Base-by-base conservation (phyloP, 768 basidiomycete species). In the Leccinum imitatum region DNA sequence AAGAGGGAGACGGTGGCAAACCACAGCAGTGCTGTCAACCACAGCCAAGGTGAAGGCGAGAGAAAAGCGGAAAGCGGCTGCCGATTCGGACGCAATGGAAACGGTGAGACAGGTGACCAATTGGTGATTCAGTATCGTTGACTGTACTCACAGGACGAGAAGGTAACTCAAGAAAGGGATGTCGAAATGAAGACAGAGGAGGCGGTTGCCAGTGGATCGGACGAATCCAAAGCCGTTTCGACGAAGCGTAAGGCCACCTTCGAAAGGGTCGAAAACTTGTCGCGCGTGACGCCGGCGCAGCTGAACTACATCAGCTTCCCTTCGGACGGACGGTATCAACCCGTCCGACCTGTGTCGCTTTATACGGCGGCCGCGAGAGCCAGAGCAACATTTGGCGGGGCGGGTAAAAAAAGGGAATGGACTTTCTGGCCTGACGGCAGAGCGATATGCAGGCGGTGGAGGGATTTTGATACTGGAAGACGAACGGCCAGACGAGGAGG, bases 1-100 rank as follows among this genome's bases (percentile, higher is more conserved):
- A 91, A 93, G 77, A 96, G 95, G 76, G 95, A 98, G 77, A 82
- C 91, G 0, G 89, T 91, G 21, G 84, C 91, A 46, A 97, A 96
- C 91, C 30, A 89, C 95, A 14, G 97, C 95, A 37, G 95, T 99
- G 11, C 82, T 99, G 44, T 97, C 94, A 8, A 98, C 97, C 1
- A 99, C 97, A 2, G 96, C 95, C 0, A 96, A 93, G 73, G 93
- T 91, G n/a, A 93, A 93, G 72, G 95, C 95, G 2, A 83, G 97
- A 63, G 94, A 95, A 70, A 95, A 91, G 82, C 90, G 86, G 67
- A 94, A 97, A 75, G 92, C 90, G 48, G 90, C 85, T 46, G 87
- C 85, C 4, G 93, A 93, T 53, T 85, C 83, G 11, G 90, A 91
- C 50, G 79, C 80, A 1, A 94, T 95, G 87, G 92, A 96, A 21